Conservation (phyloP, 345 rosid genomes). For the Syzygium jambos region DNA sequence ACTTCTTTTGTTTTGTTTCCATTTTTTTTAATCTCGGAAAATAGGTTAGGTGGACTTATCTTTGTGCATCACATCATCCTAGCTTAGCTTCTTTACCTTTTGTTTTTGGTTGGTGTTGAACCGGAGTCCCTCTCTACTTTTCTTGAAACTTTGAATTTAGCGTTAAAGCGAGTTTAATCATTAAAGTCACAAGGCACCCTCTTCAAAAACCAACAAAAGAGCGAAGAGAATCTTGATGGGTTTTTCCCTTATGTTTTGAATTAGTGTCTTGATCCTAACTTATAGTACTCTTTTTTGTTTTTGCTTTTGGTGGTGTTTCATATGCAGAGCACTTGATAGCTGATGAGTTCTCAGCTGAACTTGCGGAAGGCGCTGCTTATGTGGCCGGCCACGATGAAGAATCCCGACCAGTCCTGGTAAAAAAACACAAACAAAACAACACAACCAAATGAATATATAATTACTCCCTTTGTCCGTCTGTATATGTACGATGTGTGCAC, state of each 20-base stretch:
- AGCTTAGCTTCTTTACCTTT: slow-evolving; percentile 1
- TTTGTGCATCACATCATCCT: not conserved
- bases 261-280: not conserved
- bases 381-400: slow-evolving; percentile 87
- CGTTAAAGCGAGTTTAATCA: slow-evolving; percentile 27
- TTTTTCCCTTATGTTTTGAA: not conserved
- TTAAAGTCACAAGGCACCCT: slow-evolving; percentile 12
- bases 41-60: not conserved
- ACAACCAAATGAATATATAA: not conserved
- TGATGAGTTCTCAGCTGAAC: slow-evolving; percentile 86
- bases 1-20: not conserved
- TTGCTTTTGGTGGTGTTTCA: not conserved
- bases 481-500: not conserved
- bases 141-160: slow-evolving; percentile 16
- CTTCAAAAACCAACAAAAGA: not conserved
- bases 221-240: not conserved
- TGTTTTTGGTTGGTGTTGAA: slow-evolving; percentile 13
- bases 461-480: not conserved
- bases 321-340: slow-evolving; percentile 63
- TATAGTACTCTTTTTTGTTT: not conserved
- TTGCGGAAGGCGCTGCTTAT: slow-evolving; percentile 73
- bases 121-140: slow-evolving; percentile 8
- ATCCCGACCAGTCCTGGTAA: slow-evolving; percentile 76
- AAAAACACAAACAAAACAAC: not conserved
- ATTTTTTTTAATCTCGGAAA: not conserved